Percentiles rank a stretch among this genome's conserved stretches.
Evolutionary conservation across 768 basidiomycete species (phyloP).

Genomic region (Clathrus columnatus): DNA sequence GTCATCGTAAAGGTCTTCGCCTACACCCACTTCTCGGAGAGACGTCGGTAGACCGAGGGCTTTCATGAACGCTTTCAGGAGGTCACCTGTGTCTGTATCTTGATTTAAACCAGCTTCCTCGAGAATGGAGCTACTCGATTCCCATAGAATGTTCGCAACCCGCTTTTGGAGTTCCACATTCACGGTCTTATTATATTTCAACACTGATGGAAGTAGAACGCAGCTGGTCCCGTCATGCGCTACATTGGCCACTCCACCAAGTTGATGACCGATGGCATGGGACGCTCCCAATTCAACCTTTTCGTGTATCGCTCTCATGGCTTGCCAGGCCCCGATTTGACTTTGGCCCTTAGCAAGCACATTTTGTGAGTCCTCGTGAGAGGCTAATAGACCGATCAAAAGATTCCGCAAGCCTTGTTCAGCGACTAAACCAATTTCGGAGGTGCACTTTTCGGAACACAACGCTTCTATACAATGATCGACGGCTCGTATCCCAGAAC

Average conservation of each 20-base stretch:
- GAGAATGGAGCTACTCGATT: neutral
- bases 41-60: neutral
- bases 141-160: neutral
- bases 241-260: neutral
- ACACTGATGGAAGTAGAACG: conserved; percentile 2
- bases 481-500: conserved; percentile 7
- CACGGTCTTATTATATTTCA: conserved; percentile 7
- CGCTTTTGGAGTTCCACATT: neutral
- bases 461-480: conserved; percentile 7
- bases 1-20: neutral
- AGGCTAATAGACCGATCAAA: neutral
- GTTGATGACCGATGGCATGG: conserved; percentile 5
- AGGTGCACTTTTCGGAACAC: neutral
- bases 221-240: conserved; percentile 5
- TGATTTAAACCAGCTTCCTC: neutral
- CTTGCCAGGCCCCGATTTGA: conserved; percentile 4
- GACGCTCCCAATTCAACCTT: conserved; percentile 1
- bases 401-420: conserved; percentile 2
- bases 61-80: conserved; percentile 1
- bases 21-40: conserved; percentile 5
- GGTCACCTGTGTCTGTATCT: conserved; percentile 1
- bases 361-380: neutral
- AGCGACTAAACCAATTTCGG: neutral
- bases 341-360: neutral
- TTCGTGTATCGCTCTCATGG: neutral